A percentile compares a stretch with the other conserved stretches of the same genome.
Conservation (phyloP, 192 early-diverging fungal species). For the Podochytrium sp. region DNA sequence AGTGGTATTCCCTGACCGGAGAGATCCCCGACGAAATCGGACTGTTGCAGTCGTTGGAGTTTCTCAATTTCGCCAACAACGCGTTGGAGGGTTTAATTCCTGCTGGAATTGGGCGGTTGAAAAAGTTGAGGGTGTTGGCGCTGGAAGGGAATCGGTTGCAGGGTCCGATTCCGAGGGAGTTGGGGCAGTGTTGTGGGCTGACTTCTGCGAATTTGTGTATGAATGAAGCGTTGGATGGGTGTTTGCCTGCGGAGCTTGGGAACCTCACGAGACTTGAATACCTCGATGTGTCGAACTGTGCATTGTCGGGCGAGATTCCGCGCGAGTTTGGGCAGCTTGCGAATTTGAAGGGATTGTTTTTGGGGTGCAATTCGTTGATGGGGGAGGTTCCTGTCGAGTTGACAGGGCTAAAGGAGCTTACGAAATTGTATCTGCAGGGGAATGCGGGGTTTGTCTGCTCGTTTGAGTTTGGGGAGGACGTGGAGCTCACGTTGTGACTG, state of each 20-base stretch:
- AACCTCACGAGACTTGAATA: too few species aligned
- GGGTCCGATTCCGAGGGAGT: not conserved
- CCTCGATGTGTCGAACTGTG: too few species aligned
- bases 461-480: too few species aligned
- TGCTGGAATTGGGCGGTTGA: not conserved
- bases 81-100: not conserved
- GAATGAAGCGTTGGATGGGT: too few species aligned
- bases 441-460: too few species aligned
- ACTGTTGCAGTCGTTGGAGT: not conserved
- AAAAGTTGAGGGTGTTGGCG: not conserved
- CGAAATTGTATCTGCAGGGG: too few species aligned
- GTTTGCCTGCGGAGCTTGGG: too few species aligned
- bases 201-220: too few species aligned
- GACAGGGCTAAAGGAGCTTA: too few species aligned
- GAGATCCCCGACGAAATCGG: not conserved
- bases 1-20: not conserved
- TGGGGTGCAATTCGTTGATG: not conserved
- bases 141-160: not conserved
- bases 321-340: not conserved
- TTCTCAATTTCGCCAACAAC: not conserved
- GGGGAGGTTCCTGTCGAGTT: not conserved
- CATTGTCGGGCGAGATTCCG: not conserved
- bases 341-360: not conserved
- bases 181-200: too few species aligned
- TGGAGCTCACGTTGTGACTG: too few species aligned